Conservation (phyloP, 495 filamentous ascomycete genomes). For the Podospora australis region DNA sequence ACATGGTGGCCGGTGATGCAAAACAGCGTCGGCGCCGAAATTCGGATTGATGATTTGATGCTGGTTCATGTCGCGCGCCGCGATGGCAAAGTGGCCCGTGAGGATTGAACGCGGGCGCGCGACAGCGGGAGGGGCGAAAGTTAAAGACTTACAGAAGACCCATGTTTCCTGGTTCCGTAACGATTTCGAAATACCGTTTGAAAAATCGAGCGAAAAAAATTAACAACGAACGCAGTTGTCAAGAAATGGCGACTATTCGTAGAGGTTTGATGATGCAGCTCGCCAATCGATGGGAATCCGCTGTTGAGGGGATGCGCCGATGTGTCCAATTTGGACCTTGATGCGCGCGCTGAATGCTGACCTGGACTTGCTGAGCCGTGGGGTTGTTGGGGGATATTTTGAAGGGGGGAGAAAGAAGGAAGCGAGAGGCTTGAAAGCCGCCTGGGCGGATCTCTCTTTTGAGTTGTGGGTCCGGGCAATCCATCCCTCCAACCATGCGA, state of each 20-base stretch:
- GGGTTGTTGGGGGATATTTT: constrained; percentile 24
- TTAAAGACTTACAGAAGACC: constrained; percentile 74
- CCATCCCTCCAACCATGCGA: too few relatives aligned
- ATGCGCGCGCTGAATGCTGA: too few relatives aligned
- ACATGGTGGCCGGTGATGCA: constrained; percentile 1
- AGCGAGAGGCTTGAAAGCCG: constrained; percentile 2
- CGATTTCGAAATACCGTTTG: too few relatives aligned
- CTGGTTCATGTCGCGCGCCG: neutral
- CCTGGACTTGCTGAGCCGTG: too few relatives aligned
- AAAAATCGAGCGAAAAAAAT: constrained; percentile 15
- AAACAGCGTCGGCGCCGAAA: neutral
- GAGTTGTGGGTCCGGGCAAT: constrained; percentile 8
- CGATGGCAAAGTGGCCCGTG: constrained; percentile 13
- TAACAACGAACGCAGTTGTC: constrained; percentile 14
- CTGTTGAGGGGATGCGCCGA: constrained; percentile 23
- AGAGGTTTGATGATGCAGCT: constrained; percentile 15
- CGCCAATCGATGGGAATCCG: constrained; percentile 24
- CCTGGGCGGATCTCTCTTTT: constrained; percentile 19
- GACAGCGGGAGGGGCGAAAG: constrained; percentile 10
- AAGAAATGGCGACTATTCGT: constrained; percentile 6
- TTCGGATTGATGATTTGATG: neutral
- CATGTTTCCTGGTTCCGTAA: too few relatives aligned
- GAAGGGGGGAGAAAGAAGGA: constrained; percentile 14
- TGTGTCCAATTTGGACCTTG: constrained; percentile 17
- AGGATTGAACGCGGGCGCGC: constrained; percentile 18